Base-by-base conservation (phyloP, 352 stramenopile species). In the Phytophthora foliorum region DNA sequence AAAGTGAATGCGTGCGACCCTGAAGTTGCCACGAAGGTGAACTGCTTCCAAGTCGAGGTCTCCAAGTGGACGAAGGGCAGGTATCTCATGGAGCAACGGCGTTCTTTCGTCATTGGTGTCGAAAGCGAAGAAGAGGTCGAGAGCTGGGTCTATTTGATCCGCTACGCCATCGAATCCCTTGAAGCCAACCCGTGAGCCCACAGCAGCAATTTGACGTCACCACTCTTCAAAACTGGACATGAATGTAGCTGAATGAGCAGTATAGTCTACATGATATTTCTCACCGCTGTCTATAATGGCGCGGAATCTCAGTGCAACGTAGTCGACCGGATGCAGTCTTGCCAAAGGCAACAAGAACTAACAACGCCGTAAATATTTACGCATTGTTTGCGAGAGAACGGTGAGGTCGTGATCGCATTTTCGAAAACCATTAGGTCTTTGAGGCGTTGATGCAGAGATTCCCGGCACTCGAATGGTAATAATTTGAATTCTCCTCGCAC, bases 31-130 rank as follows among this genome's bases (percentile, higher is more conserved):
- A 56, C 71, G 27, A 94, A 94, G 53, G 81, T 91, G 45, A 89
- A 92, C 58, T 95, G 89, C 67, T 94, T 96, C 62, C 84, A 96
- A 75, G 65, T 96, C 22, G 86, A 95, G 57, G 87, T 96, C 32
- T 81, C 85, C 42, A 73, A 91, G 59, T 96, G 89, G 89, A 92
- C 83, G 32, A 93, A 93, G 63, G 85, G 84, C 50, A 90, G 82
- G 52, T 73, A 82, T 55, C 63, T 88, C n/a, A 81, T 81, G 57
- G 74, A 85, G 34, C 58, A 92, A 62, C 82, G 84, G 21, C 82
- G 89, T 4, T 68, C 80, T 3, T 94, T 96, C 54, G 75, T 94
- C 45, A 69, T 96, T 29, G 87, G 80, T 36, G 83, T 91, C 13
- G 74, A 92, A 48, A 91, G 76, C 63, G 84, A 93, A 61, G 76